Percentiles rank a stretch among this genome's conserved stretches.
Evolutionary conservation across 2,329 filamentous ascomycete genomes (phyloP).

Genomic region (Tolypocladium tropicale): DNA sequence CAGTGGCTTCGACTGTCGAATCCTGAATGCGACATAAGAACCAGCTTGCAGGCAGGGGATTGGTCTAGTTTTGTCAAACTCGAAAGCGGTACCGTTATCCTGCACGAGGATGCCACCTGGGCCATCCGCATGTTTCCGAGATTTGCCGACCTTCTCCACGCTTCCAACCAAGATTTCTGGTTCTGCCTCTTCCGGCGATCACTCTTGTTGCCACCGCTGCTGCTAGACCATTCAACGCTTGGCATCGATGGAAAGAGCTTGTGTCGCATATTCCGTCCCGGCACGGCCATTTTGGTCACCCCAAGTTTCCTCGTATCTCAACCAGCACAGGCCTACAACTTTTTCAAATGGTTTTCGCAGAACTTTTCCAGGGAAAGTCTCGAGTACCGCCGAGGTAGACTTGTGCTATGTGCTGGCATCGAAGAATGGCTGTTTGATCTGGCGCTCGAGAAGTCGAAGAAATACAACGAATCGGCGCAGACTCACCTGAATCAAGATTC

Average conservation of each 20-base stretch:
- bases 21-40: constrained; percentile 29
- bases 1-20: constrained; percentile 33
- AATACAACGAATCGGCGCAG: background rate
- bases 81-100: constrained; percentile 24
- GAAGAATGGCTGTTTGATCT: constrained; percentile 19
- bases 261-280: constrained; percentile 18
- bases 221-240: constrained; percentile 1
- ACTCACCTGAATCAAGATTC: background rate
- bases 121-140: constrained; percentile 28
- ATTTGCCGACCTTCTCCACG: constrained; percentile 22
- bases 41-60: constrained; percentile 28
- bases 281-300: constrained; percentile 26
- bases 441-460: constrained; percentile 9
- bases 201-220: constrained; percentile 8
- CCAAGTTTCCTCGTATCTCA: constrained; percentile 31
- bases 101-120: constrained; percentile 32
- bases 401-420: constrained; percentile 19
- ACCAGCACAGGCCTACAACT: constrained; percentile 20
- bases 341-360: constrained; percentile 26
- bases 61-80: constrained; percentile 34
- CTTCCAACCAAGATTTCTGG: constrained; percentile 12
- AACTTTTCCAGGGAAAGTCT: constrained; percentile 7
- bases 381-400: constrained; percentile 8
- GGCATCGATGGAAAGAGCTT: constrained; percentile 14
- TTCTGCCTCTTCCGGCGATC: constrained; percentile 32